Evolutionary conservation across 2,329 filamentous ascomycete species (phyloP).

Genomic region (Chaetomium strumarium): DNA sequence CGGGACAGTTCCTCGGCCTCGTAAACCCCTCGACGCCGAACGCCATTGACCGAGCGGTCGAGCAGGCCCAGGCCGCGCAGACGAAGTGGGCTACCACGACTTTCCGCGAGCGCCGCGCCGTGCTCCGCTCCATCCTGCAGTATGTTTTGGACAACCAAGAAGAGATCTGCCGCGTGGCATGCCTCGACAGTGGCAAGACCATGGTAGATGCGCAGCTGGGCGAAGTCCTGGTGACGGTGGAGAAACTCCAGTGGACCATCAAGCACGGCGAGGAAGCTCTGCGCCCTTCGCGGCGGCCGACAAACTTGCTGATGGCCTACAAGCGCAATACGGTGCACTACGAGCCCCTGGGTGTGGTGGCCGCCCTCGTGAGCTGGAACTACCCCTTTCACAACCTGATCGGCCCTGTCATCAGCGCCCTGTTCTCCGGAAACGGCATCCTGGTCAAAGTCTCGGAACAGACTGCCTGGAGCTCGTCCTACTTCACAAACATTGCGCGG

Average conservation of each 20-base stretch:
- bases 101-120: constrained; percentile 69
- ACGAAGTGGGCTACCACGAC: constrained; percentile 68
- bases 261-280: constrained; percentile 81
- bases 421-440: constrained; percentile 88
- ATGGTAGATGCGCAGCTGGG: constrained; percentile 90
- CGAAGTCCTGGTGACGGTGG: constrained; percentile 87
- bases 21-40: constrained; percentile 70
- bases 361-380: constrained; percentile 94
- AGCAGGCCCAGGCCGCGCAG: constrained; percentile 69
- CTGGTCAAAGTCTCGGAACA: constrained; percentile 93
- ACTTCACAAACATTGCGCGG: constrained; percentile 74
- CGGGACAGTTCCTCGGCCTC: constrained; percentile 73
- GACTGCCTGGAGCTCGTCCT: constrained; percentile 84
- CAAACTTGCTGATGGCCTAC: constrained; percentile 90
- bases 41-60: constrained; percentile 73
- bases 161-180: constrained; percentile 76
- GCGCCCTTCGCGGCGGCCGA: constrained; percentile 65
- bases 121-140: constrained; percentile 74
- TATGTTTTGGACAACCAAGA: constrained; percentile 86
- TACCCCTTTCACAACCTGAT: constrained; percentile 95
- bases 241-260: constrained; percentile 94
- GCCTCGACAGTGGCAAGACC: constrained; percentile 92
- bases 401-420: constrained; percentile 79
- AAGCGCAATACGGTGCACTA: constrained; percentile 88
- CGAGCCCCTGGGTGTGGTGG: constrained; percentile 87